Conservation (phyloP, 2,329 filamentous ascomycete genomes). For the Orbilia ellipsospora region DNA sequence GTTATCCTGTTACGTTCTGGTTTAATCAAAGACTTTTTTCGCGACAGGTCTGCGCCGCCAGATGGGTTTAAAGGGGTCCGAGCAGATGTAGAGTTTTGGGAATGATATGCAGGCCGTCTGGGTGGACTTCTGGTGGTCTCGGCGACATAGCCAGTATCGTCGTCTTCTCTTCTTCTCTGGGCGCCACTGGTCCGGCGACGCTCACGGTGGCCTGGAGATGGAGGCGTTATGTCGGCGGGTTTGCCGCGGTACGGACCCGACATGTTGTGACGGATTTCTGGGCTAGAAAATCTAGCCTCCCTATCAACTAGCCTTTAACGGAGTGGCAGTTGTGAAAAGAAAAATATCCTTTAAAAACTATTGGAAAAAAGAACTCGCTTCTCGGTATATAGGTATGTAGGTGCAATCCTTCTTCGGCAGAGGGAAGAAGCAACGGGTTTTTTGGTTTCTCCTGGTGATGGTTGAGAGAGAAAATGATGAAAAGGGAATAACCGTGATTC, state of each 20-base stretch:
- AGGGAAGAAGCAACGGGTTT: neutral
- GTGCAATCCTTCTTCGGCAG: too few species aligned
- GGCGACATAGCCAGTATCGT: constrained; percentile 50
- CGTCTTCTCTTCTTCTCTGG: constrained; percentile 28
- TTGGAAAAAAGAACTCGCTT: neutral
- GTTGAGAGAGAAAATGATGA: constrained; percentile 1
- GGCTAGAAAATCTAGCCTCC: constrained; percentile 41
- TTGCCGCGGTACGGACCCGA: constrained; percentile 42
- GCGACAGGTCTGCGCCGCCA: constrained; percentile 65
- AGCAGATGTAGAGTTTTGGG: constrained; percentile 41
- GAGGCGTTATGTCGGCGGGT: constrained; percentile 42
- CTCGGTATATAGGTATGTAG: neutral
- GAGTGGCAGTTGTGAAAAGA: neutral
- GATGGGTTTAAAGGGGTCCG: constrained; percentile 51
- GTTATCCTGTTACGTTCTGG: constrained; percentile 89
- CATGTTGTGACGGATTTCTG: constrained; percentile 16
- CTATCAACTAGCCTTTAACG: neutral
- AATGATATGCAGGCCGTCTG: constrained; percentile 44
- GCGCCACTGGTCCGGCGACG: constrained; percentile 42
- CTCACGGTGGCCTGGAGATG: constrained; percentile 35
- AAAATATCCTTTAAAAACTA: neutral
- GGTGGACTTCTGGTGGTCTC: constrained; percentile 52
- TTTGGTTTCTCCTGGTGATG: neutral
- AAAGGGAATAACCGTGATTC: constrained; percentile 25
- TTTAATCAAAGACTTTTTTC: constrained; percentile 88